Evolutionary conservation across 345 rosid genomes (phyloP).

Genomic region (Eucalyptus cloeziana): DNA sequence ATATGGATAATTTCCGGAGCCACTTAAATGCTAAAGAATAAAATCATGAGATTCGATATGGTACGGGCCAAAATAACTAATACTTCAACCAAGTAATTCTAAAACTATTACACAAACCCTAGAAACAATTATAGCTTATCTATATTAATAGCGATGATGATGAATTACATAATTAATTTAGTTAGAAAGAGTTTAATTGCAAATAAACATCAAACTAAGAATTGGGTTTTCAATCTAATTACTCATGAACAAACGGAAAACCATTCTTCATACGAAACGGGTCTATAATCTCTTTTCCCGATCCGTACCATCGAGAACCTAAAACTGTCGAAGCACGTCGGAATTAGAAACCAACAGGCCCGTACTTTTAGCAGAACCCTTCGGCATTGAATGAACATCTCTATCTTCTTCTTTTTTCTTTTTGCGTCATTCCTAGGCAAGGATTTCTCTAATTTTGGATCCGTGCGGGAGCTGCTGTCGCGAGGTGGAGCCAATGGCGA

Average conservation of each 20-base stretch:
- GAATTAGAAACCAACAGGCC: background rate
- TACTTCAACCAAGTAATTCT: no score
- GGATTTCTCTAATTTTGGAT: background rate
- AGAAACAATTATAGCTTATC: background rate
- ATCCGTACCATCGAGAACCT: background rate
- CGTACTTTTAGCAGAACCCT: background rate
- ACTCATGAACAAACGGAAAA: background rate
- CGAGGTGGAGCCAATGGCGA: background rate
- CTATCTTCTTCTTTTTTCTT: background rate
- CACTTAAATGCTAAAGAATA: no score
- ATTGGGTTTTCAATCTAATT: background rate
- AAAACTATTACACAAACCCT: no score
- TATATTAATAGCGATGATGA: background rate
- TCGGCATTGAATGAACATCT: background rate
- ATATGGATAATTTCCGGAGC: accelerated
- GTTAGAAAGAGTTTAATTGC: background rate
- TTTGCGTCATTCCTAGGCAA: background rate
- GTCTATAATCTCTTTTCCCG: background rate
- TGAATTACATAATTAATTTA: background rate
- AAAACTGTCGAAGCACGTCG: background rate
- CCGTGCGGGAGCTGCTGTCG: background rate
- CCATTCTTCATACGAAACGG: background rate
- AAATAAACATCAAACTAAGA: background rate
- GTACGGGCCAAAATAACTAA: accelerated
- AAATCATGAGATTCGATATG: no score